Base-by-base conservation (phyloP, 2,329 filamentous ascomycete species). In the Cucurbitaria berberidis region DNA sequence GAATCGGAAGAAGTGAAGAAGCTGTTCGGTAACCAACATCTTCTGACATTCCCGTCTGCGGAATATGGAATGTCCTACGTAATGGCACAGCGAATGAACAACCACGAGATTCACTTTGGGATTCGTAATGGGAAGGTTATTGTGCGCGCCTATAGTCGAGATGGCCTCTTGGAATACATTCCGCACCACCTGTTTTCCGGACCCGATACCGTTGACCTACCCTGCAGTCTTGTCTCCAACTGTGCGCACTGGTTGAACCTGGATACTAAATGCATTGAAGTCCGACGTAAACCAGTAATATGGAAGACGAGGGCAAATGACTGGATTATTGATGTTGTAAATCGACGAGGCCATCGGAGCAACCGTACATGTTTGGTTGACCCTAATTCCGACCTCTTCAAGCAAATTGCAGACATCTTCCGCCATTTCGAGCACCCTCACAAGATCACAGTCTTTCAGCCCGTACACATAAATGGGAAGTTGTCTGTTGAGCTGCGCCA, bases 231-330 rank as follows among this genome's bases (percentile, higher is more conserved):
- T 0, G 52, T 86, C 0, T 69, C 82, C 0, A 72, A 79, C 9
- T 86, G 81, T 46, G 70, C 81, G 0, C 85, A 89, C 56, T 88
- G 84, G 84, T 71, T 87, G 6, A 75, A 87, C 44, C 15, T 85
- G 0, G 43, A 53, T 3, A 70, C 72, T 1, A 70, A 72, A 3
- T 49, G 66, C 3, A 47, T 89, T 0, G 80, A 87, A 39, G 79
- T 86, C 21, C 74, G 84, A 19, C 74, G 84, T 13, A 76, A 76
- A 4, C 66, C 66, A 1, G 46, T 59, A 3, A 71, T 75, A 1
- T 82, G 79, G 79, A 70, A 40, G 21, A 47, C 35, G 0, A 77
- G 66, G 40, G 1, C 22, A 0, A 64, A 63, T 8, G 70, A 79
- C 55, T 81, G 78, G 77, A 53, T 24, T 3, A 54, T 82, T 7